Base-by-base conservation (phyloP, 768 basidiomycete species). In the Pleurotus ostreatus region DNA sequence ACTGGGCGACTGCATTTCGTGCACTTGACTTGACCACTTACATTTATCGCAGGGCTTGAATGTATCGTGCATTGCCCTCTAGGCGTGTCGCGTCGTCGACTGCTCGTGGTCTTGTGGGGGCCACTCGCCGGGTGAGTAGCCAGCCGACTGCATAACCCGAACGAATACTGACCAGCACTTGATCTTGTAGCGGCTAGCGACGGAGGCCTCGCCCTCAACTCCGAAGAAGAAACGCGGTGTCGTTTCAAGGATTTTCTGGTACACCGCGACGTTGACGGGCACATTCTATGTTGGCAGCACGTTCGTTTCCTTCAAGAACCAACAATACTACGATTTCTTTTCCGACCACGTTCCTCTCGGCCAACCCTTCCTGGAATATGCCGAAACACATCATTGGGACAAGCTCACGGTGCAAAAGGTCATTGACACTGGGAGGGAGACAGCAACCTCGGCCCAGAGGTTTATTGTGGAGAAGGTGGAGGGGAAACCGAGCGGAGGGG, bases 271-370 rank as follows among this genome's bases (percentile, higher is more conserved):
- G 8, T 77, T 84, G 18, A 82, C 83, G 15, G 82, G 86, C 47
- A 83, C 85, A 15, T 93, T 94, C 75, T 96, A 94, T 77, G 73
- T 86, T 57, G 84, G 86, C 49, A 92, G 92, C 70, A 82, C 87
- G 7, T 88, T 90, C 69, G 73, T 85, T 57, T 83, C 92, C 18
- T 88, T 89, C 74, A 81, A 88, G 63, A 85, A 82, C 69, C 87
- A 86, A 61, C 69, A 75, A 2, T 97, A 95, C 75, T 85, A 89
- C 66, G 89, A 95, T 61, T 79, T 96, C 67, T 97, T 97, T 77
- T 79, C 84, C 55, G 82, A 86, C 62, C 77, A 81, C 43, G 84
- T 94, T 54, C 95, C 95, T 2, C 77, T 91, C 39, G 94, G 86
- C 25, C 81, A 87, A 59, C 66, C 80, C 15, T 77, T 95, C 70